Evolutionary conservation across 2,329 filamentous ascomycete genomes (phyloP), one percentile per base, ranked within the genome.

Genomic region (Ophiobolus disseminans): DNA sequence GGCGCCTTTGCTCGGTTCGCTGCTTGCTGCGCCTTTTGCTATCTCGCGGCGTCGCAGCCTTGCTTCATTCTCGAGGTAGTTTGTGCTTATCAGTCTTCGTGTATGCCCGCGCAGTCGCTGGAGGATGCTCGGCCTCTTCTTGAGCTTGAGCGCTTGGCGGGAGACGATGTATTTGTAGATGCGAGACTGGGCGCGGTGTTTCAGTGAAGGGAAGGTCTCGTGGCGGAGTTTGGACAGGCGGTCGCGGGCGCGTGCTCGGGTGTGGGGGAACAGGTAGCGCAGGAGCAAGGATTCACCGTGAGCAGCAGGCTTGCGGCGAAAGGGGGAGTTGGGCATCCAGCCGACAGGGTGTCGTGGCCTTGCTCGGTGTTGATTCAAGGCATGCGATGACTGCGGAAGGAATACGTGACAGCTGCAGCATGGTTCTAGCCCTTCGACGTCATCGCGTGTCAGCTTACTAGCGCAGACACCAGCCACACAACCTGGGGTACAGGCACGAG

Each of bases 141-240:
- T 55, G 40, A 70, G 63, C 51, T 66, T 72, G 28, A 57, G 57
- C 5, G 65, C 58, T 53, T 90, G 86, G 40, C 83, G 82, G 59
- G 80, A 79, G 54, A 92, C 76, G 47, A 95, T 80, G 55, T 87
- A 89, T 36, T 81, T 82, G 69, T 94, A 95, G 57, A 96, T 85
- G 46, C 86, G 84, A 28, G 86, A 86, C 74, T 96, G 91, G 7
- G 90, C 76, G 43, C 82, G 80, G 68, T 87, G 84, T 65, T 87
- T 89, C 62, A 90, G 81, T 40, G 80, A 77, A 10, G 90, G 89
- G 19, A 96, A 73, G 4, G 84, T 89, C 62, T 91, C 85, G 80
- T 90, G 83, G 55, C 85, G 89, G 70, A 96, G 85, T 58, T 81
- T 78, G 61, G 86, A 81, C 44, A 94, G 78, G 53, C 82, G 83